Evolutionary conservation across 306 rosid genomes (phyloP).

Genomic region (Canavalia ensiformis): DNA sequence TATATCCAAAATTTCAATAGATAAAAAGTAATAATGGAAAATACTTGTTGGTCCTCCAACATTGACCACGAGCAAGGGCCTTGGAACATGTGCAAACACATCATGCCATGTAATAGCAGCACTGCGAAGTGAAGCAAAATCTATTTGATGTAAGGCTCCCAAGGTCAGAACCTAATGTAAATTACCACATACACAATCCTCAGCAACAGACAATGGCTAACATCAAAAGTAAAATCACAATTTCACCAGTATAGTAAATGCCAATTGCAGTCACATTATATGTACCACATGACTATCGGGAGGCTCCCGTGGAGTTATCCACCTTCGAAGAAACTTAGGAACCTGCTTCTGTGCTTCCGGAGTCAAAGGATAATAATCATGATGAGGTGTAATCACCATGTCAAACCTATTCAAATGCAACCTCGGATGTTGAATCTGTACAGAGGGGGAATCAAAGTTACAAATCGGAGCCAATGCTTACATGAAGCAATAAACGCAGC

Average conservation of each 20-base stretch:
- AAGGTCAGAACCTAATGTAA: slow-evolving; percentile 76
- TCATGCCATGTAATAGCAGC: slow-evolving; percentile 88
- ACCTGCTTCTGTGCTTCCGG: slow-evolving; percentile 76
- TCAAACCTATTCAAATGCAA: slow-evolving; percentile 81
- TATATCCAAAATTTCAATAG: neutral
- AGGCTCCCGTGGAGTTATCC: slow-evolving; percentile 93
- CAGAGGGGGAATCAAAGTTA: slow-evolving; percentile 30
- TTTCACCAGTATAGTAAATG: slow-evolving; percentile 33
- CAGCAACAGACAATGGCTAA: slow-evolving; percentile 27
- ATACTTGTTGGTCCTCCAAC: slow-evolving; percentile 89
- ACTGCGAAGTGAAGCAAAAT: slow-evolving; percentile 79
- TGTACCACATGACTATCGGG: slow-evolving; percentile 88
- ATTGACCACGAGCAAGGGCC: slow-evolving; percentile 88
- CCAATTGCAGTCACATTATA: slow-evolving; percentile 1
- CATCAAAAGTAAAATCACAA: slow-evolving; percentile 33
- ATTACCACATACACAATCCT: slow-evolving; percentile 36
- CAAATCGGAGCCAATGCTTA: slow-evolving; percentile 31
- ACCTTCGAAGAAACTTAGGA: slow-evolving; percentile 76
- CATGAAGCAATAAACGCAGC: slow-evolving; percentile 6
- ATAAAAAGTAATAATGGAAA: slow-evolving; percentile 13
- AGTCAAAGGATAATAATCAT: slow-evolving; percentile 94
- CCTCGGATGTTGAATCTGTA: slow-evolving; percentile 80
- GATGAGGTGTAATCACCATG: slow-evolving; percentile 87
- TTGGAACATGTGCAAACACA: slow-evolving; percentile 77
- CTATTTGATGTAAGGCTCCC: slow-evolving; percentile 93